Conservation (phyloP, 2,329 filamentous ascomycete genomes). For the Lecanicillium sp. region DNA sequence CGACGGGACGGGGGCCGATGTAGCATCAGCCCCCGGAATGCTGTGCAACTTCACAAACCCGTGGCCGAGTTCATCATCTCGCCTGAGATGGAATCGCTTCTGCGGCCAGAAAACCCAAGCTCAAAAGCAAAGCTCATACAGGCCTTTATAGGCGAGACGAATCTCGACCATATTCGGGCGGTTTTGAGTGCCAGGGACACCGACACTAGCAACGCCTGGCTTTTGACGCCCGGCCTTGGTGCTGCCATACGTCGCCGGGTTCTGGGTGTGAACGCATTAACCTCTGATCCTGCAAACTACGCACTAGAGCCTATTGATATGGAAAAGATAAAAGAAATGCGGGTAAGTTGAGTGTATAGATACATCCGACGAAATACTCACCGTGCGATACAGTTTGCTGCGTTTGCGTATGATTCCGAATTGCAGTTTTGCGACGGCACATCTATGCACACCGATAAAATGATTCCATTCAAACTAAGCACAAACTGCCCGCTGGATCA, state of each 20-base stretch:
- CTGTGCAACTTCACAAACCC: not conserved
- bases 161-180: not conserved
- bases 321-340: not conserved
- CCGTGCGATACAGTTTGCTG: not conserved
- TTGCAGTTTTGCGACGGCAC: not conserved
- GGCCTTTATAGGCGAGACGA: not conserved
- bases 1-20: not conserved
- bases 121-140: not conserved
- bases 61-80: not conserved
- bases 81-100: not conserved
- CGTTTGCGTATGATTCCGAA: not conserved
- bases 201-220: not conserved
- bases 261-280: not conserved
- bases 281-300: not conserved
- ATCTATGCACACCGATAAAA: no score
- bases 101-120: not conserved
- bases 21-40: not conserved
- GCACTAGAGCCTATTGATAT: not conserved
- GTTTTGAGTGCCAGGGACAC: not conserved
- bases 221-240: not conserved
- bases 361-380: no score
- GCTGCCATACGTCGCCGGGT: not conserved
- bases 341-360: not conserved
- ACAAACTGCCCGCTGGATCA: not conserved
- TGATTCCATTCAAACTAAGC: not conserved